Evolutionary conservation across 129 eudicot species (phyloP).

Genomic region (Oenanthe sinensis): DNA sequence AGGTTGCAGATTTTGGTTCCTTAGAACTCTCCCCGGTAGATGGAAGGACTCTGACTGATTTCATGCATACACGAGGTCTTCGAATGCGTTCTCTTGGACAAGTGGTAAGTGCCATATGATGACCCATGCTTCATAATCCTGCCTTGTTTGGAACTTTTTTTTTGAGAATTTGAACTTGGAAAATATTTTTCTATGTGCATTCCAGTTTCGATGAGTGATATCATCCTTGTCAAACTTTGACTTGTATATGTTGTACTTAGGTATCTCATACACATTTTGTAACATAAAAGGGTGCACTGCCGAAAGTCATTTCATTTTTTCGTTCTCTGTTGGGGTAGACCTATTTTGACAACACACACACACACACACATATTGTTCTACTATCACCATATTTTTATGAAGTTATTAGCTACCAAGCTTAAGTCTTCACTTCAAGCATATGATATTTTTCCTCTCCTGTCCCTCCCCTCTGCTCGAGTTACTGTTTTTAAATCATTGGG

Average conservation of each 20-base stretch:
- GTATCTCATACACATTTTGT: neutral
- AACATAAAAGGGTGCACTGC: neutral
- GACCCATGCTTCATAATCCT: neutral
- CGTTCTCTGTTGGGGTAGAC: neutral
- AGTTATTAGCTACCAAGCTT: neutral
- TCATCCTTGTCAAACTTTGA: constrained; percentile 1
- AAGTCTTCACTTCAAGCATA: neutral
- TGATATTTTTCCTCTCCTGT: neutral
- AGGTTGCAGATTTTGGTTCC: constrained; percentile 99
- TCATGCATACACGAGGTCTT: constrained; percentile 99
- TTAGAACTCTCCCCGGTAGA: constrained; percentile 98
- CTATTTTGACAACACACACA: too few species aligned
- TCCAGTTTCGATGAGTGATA: neutral
- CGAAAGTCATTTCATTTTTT: neutral
- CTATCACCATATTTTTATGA: neutral
- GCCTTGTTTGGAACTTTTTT: neutral
- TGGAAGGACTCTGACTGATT: constrained; percentile 95
- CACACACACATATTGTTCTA: too few species aligned
- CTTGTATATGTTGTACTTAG: neutral
- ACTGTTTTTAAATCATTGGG: neutral
- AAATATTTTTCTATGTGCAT: neutral
- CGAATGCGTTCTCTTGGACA: constrained; percentile 99
- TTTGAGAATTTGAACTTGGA: neutral
- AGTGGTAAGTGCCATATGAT: constrained; percentile 41
- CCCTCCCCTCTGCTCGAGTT: neutral